Percentiles rank a stretch among this genome's conserved stretches.
These are phyloP conservation scores for Salix brachista DNA, from an alignment of 345 rosid species.

Conservation along the genomic window DNA sequence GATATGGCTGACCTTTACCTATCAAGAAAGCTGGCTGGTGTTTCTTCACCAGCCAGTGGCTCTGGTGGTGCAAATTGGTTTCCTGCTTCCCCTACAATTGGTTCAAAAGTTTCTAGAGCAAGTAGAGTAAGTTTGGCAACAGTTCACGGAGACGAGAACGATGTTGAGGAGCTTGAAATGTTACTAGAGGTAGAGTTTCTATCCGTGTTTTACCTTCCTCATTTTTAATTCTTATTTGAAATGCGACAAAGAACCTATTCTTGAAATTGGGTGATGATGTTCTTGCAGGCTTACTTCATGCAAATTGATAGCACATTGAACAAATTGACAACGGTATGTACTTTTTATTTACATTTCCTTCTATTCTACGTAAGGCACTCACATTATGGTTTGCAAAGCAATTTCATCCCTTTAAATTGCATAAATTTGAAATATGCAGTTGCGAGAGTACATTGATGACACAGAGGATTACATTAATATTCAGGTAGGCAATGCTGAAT, in stretches of 20 bases:
- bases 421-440: conserved; percentile 47
- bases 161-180: conserved; percentile 99
- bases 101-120: conserved; percentile 91
- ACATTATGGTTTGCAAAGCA: not conserved
- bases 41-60: conserved; percentile 65
- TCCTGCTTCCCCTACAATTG: conserved; percentile 79
- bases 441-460: conserved; percentile 94
- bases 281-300: conserved; percentile 87
- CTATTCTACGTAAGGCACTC: too few species aligned
- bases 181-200: conserved; percentile 59
- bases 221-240: not conserved
- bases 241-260: not conserved
- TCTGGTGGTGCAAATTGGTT: conserved; percentile 72
- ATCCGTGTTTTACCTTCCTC: not conserved
- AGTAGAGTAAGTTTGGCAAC: conserved; percentile 84
- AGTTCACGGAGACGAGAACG: conserved; percentile 82
- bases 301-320: conserved; percentile 89
- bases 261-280: conserved; percentile 2
- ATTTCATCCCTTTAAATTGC: not conserved
- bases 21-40: conserved; percentile 73
- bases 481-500: conserved; percentile 45
- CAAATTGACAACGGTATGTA: conserved; percentile 70
- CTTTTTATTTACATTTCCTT: not conserved
- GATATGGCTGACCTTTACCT: conserved; percentile 97
- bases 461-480: conserved; percentile 98